Base-by-base conservation (phyloP, 306 rosid genomes). In the Sindora glabra region DNA sequence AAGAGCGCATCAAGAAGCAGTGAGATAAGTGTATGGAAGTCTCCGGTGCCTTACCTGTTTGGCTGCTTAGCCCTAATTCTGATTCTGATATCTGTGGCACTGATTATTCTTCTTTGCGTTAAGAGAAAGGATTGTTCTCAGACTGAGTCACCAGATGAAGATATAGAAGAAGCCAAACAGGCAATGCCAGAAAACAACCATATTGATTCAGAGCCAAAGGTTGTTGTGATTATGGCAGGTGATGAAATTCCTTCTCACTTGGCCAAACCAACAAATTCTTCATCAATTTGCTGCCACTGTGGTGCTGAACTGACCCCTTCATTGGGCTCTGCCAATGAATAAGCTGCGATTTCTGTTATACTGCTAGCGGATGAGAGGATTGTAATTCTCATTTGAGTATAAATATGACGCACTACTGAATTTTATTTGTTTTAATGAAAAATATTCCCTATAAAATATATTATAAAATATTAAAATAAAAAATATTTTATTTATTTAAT, bases 1-100 rank as follows among this genome's bases (percentile, higher is more conserved):
- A 34, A 39, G 14, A 53, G 23, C 22, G 21, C 34, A 47, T 32
- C 71, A 54, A 14, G 63, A 18, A 13, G 3, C 19, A 7, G 21
- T 22, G 55, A 10, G 38, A 17, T 33, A 7, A 65, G 40, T 12
- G 21, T 61, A 6, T 76, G 85, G 94, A 75, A 55, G 41, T 63
- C 89, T 41, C 83, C 81, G 7, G 13, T 75, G 8, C 85, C 83
- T 7, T 82, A 86, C 44, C 85, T 79, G 21, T 80, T 79, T 27
- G 75, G 83, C 5, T 26, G 84, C 80, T 30, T 81, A 22, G 71
- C 69, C 22, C 3, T 72, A 6, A 44, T 69, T 48, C 39, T 84
- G 11, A 32, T 69, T 12, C 81, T 87, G 52, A 77, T 87, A 58
- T 25, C 57, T 50, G 26, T 56, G 8, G 82, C 84, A 42, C 45